These are phyloP conservation scores for Diaporthe sp. DNA, from an alignment of 2,329 filamentous ascomycete species.

Conservation along the genomic window DNA sequence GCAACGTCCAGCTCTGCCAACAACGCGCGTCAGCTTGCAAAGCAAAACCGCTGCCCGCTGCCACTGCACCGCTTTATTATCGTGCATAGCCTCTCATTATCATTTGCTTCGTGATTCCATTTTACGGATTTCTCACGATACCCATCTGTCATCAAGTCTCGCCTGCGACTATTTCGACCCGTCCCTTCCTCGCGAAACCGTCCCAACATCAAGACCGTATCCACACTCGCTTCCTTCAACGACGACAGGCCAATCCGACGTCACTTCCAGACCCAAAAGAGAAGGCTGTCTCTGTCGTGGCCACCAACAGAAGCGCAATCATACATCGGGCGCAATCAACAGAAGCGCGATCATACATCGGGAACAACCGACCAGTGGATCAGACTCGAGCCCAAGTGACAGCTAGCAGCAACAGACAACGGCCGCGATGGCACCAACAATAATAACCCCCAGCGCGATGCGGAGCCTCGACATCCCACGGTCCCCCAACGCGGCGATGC, in stretches of 20 bases:
- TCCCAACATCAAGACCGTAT: neutral
- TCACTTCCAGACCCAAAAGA: neutral
- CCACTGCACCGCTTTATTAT: conserved; percentile 4
- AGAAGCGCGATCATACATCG: neutral
- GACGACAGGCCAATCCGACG: neutral
- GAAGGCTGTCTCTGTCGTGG: neutral
- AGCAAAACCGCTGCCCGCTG: neutral
- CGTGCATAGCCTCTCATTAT: conserved; percentile 4
- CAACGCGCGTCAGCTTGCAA: conserved; percentile 31
- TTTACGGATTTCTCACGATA: neutral
- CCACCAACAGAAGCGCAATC: neutral
- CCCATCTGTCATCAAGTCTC: neutral
- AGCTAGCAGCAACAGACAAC: neutral
- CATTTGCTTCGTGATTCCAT: neutral
- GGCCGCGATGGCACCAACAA: conserved; percentile 34
- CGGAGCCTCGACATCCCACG: conserved; percentile 35
- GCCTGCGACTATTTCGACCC: neutral
- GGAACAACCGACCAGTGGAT: neutral
- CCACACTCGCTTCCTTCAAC: conserved; percentile 3
- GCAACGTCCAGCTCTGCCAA: neutral
- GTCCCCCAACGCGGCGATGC: conserved; percentile 14
- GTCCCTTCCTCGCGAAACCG: neutral
- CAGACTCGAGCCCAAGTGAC: neutral
- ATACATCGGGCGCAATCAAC: neutral
- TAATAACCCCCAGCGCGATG: conserved; percentile 6